phyloP scores from a whole-genome alignment of 2,329 filamentous ascomycete genomes.

The Hymenoscyphus scutula region DNA sequence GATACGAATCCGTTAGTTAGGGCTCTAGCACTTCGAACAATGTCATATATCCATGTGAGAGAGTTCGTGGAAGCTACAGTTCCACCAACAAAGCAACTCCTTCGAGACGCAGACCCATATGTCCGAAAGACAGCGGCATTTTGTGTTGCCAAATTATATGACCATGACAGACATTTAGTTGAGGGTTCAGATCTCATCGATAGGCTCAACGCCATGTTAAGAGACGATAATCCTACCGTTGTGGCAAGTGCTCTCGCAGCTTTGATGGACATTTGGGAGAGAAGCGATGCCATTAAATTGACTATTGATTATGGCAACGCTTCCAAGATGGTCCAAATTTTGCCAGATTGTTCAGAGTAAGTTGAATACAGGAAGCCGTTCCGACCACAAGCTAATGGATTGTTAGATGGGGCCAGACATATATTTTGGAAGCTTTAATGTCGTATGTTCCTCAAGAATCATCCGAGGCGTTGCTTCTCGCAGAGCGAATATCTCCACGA shows the following conservation, averaged over 20 bases:
- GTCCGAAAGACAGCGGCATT: slow-evolving; percentile 97
- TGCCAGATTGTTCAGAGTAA: slow-evolving; percentile 95
- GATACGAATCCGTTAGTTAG: slow-evolving; percentile 89
- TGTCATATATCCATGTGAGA: slow-evolving; percentile 95
- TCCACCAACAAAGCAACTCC: slow-evolving; percentile 75
- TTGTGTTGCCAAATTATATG: slow-evolving; percentile 95
- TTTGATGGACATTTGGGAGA: slow-evolving; percentile 97
- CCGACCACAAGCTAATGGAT: slow-evolving; percentile 8
- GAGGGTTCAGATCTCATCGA: slow-evolving; percentile 92
- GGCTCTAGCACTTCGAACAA: slow-evolving; percentile 86
- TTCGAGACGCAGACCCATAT: slow-evolving; percentile 88
- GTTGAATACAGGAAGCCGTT: slow-evolving; percentile 36
- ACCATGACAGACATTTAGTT: slow-evolving; percentile 88
- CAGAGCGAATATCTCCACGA: slow-evolving; percentile 91
- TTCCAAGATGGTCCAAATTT: slow-evolving; percentile 95
- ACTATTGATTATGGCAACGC: slow-evolving; percentile 97
- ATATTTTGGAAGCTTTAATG: slow-evolving; percentile 96
- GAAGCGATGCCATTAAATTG: slow-evolving; percentile 94
- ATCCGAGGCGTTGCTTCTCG: slow-evolving; percentile 81
- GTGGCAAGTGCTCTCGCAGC: slow-evolving; percentile 90
- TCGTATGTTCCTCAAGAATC: slow-evolving; percentile 94
- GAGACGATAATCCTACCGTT: slow-evolving; percentile 96
- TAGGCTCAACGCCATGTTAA: slow-evolving; percentile 79
- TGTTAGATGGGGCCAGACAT: slow-evolving; percentile 92
- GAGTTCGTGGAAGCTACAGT: slow-evolving; percentile 94